Conservation (phyloP, 163 green algal species). For the Scenedesmus sp. region DNA sequence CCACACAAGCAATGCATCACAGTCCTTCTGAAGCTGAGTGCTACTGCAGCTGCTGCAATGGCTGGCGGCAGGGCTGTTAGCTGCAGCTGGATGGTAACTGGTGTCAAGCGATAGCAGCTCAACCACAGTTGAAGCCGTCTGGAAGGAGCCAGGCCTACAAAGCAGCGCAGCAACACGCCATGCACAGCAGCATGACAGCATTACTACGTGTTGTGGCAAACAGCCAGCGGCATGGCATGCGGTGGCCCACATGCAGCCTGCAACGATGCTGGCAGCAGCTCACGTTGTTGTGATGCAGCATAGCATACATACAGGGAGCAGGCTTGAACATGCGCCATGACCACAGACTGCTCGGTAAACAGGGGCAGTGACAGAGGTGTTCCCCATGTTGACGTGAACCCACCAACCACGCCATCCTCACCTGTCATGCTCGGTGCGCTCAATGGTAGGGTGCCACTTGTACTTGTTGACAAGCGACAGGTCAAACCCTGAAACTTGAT, state of each 20-base stretch:
- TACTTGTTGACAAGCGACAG: slow-evolving; percentile 14
- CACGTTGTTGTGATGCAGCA: neutral
- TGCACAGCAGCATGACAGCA: neutral
- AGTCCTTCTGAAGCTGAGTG: neutral
- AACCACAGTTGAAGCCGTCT: neutral
- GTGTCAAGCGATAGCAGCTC: neutral
- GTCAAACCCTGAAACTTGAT: slow-evolving; percentile 26
- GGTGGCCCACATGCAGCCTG: no score
- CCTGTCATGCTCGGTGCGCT: slow-evolving; percentile 9
- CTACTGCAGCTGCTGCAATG: slow-evolving; percentile 16
- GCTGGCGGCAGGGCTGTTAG: neutral
- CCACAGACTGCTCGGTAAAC: no score
- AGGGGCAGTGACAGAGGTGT: no score
- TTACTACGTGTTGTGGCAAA: no score
- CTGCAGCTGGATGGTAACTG: neutral
- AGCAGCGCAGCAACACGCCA: neutral
- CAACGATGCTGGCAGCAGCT: neutral
- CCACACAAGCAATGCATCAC: slow-evolving; percentile 22
- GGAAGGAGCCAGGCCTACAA: neutral
- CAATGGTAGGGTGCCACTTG: slow-evolving; percentile 46
- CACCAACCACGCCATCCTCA: neutral
- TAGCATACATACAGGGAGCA: no score
- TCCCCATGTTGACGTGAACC: no score
- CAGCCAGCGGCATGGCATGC: no score
- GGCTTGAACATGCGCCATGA: no score